Percentiles rank a stretch among this genome's conserved stretches.
These are phyloP conservation scores for Dicorynia guianensis DNA, from an alignment of 306 rosid genomes.

Conservation along the genomic window DNA sequence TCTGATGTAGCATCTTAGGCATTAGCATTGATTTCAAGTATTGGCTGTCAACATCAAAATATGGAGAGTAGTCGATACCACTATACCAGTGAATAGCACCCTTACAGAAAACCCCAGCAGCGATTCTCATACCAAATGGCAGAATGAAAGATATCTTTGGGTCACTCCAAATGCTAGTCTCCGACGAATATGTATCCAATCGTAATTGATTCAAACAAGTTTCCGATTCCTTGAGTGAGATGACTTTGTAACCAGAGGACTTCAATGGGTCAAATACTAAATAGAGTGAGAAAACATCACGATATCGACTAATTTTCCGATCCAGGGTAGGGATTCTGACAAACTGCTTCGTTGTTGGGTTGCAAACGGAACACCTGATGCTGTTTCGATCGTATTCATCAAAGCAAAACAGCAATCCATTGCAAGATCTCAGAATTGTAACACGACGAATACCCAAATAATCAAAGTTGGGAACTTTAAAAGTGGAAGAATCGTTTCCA, in stretches of 20 bases:
- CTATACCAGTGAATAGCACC: slow-evolving; percentile 3
- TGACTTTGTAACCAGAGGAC: background rate
- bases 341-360: background rate
- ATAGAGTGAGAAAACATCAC: background rate
- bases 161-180: background rate
- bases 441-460: background rate
- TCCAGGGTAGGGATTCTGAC: background rate
- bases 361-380: background rate
- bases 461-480: background rate
- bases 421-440: background rate
- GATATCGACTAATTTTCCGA: background rate
- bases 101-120: background rate
- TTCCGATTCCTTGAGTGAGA: background rate
- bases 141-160: background rate
- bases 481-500: background rate
- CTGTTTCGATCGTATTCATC: background rate
- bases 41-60: background rate
- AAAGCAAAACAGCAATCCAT: background rate
- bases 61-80: background rate
- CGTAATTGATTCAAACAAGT: background rate
- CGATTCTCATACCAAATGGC: background rate
- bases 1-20: background rate
- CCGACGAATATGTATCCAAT: background rate
- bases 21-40: background rate
- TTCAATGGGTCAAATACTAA: background rate